These are phyloP conservation scores for Dioscorea alata DNA, from an alignment of 106 monocot species.

Conservation along the genomic window DNA sequence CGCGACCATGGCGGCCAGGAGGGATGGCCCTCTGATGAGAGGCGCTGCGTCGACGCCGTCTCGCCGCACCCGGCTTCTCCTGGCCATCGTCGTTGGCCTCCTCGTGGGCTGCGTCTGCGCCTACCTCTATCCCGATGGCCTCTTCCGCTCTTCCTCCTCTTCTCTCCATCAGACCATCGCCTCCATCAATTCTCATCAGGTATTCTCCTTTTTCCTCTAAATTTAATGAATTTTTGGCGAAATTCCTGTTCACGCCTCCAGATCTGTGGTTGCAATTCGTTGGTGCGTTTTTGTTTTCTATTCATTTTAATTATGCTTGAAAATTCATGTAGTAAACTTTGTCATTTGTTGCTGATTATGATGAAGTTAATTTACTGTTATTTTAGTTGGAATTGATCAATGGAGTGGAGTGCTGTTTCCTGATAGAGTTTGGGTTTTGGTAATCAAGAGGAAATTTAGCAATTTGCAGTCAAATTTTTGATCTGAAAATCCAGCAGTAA, in stretches of 20 bases:
- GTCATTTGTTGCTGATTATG: too few species aligned
- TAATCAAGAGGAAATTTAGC: too few species aligned
- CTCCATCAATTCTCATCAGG: neutral
- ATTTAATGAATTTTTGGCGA: neutral
- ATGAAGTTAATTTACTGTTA: too few species aligned
- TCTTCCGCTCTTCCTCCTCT: slow-evolving; percentile 14
- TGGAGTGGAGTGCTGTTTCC: too few species aligned
- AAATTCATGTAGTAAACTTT: too few species aligned
- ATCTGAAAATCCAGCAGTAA: too few species aligned
- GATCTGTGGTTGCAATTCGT: neutral
- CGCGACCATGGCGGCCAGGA: slow-evolving; percentile 32
- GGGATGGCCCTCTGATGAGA: slow-evolving; percentile 42
- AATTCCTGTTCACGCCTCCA: neutral
- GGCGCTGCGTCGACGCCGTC: neutral
- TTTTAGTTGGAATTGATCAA: too few species aligned
- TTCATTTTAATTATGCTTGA: too few species aligned
- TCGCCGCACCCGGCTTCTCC: slow-evolving; percentile 46
- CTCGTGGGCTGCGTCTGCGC: slow-evolving; percentile 49
- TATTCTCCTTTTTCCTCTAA: neutral
- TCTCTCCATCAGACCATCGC: neutral
- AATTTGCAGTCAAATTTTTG: too few species aligned
- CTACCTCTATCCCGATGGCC: slow-evolving; percentile 52
- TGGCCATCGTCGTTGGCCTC: slow-evolving; percentile 50
- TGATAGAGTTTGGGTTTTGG: too few species aligned
- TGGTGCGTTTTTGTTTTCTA: neutral